Percentiles rank a stretch among this genome's conserved stretches.
phyloP scores from a whole-genome alignment of 371 early-diverging fungal species.

The Mucor indicus region DNA sequence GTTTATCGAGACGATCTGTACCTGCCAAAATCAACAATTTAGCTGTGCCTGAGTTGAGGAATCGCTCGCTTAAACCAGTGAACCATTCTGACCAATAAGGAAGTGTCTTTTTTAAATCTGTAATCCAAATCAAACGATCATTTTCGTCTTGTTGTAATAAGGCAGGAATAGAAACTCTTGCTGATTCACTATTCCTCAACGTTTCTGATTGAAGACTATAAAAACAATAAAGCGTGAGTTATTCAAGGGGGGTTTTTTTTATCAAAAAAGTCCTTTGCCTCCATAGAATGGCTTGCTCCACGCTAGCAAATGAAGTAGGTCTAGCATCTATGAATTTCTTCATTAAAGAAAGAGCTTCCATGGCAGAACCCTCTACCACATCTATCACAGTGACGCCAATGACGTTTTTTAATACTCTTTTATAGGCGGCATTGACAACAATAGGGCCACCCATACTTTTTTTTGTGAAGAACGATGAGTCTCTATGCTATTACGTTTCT shows the following conservation, averaged over 20 bases:
- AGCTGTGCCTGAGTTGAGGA: conserved; percentile 66
- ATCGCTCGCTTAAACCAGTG: conserved; percentile 74
- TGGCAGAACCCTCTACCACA: conserved; percentile 88
- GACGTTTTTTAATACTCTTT: conserved; percentile 51
- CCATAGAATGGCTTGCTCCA: conserved; percentile 74
- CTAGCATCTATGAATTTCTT: conserved; percentile 53
- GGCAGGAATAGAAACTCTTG: conserved; percentile 76
- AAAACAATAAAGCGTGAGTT: not conserved
- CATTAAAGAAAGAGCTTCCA: conserved; percentile 77
- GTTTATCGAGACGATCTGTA: conserved; percentile 88
- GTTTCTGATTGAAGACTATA: conserved; percentile 58
- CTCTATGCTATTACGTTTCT: too few relatives aligned
- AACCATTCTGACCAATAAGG: conserved; percentile 91
- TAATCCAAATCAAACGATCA: conserved; percentile 60
- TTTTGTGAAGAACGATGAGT: not conserved
- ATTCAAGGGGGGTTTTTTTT: not conserved
- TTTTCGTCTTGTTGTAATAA: conserved; percentile 14
- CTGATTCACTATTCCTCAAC: conserved; percentile 67
- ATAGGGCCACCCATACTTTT: conserved; percentile 89
- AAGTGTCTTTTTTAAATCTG: conserved; percentile 67
- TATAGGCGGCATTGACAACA: conserved; percentile 70
- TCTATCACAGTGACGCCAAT: conserved; percentile 80
- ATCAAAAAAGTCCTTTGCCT: conserved; percentile 11
- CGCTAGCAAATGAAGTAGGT: conserved; percentile 57
- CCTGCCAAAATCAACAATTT: conserved; percentile 89